phyloP scores from a whole-genome alignment of 805 yeast species.

The Candida ovalis region DNA sequence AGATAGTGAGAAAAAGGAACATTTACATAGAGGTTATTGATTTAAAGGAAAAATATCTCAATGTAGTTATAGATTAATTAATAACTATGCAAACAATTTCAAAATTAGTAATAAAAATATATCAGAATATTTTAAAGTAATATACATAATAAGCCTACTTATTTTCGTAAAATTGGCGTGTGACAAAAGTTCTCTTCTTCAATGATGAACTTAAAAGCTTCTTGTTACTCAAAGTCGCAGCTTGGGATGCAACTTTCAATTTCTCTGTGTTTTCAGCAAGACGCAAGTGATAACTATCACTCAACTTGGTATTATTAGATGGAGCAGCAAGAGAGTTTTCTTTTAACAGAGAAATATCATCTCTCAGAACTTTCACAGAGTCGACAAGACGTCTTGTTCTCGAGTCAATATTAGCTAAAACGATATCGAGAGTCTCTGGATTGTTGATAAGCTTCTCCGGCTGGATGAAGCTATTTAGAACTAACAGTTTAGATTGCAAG shows the following conservation, averaged over 20 bases:
- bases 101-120: too few species aligned
- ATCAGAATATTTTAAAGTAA: not conserved
- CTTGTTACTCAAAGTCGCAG: slow-evolving; percentile 12
- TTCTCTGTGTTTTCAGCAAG: slow-evolving; percentile 4
- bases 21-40: too few species aligned
- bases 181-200: slow-evolving; percentile 2
- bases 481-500: slow-evolving; percentile 23
- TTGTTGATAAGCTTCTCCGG: slow-evolving; percentile 28
- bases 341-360: slow-evolving; percentile 7
- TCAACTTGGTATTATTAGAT: not conserved
- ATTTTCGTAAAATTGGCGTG: not conserved
- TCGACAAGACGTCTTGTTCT: slow-evolving; percentile 18
- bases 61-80: too few species aligned
- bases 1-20: too few species aligned
- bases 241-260: slow-evolving; percentile 10
- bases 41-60: too few species aligned
- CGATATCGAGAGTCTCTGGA: slow-evolving; percentile 25
- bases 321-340: not conserved
- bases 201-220: slow-evolving; percentile 8
- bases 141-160: not conserved
- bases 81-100: too few species aligned
- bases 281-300: not conserved
- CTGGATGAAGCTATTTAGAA: slow-evolving; percentile 25
- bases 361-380: slow-evolving; percentile 15
- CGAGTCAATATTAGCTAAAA: slow-evolving; percentile 27